Percentiles rank a stretch among this genome's conserved stretches.
These are phyloP conservation scores for Lachnellula hyalina DNA, from an alignment of 2,329 filamentous ascomycete species.

Conservation along the genomic window DNA sequence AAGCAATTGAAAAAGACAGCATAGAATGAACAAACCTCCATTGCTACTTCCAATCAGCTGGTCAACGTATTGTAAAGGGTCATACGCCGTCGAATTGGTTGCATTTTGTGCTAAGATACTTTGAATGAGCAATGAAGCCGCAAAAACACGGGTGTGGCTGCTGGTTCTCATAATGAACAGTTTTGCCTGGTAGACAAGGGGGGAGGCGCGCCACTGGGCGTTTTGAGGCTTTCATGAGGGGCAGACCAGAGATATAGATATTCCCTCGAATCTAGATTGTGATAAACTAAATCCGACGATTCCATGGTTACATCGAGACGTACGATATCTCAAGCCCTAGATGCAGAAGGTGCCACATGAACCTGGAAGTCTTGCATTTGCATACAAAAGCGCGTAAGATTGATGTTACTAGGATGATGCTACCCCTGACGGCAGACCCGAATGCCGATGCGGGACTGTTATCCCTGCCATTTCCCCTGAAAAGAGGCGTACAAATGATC, in stretches of 20 bases:
- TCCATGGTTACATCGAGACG: conserved; percentile 1
- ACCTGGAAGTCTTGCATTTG: neutral
- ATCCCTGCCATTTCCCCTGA: neutral
- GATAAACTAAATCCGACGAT: conserved; percentile 7
- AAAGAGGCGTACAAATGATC: neutral
- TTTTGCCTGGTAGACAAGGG: neutral
- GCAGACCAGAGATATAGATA: conserved; percentile 10
- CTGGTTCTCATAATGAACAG: conserved; percentile 10
- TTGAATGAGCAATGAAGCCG: neutral
- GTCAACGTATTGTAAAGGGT: conserved; percentile 40
- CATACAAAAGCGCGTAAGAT: neutral
- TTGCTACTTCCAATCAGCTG: conserved; percentile 51
- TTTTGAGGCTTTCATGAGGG: neutral
- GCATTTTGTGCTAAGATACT: conserved; percentile 13
- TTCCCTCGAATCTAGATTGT: conserved; percentile 5
- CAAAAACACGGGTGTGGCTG: neutral
- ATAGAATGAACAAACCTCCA: conserved; percentile 36
- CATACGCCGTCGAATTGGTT: conserved; percentile 20
- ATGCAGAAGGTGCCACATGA: conserved; percentile 8
- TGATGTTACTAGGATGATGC: neutral
- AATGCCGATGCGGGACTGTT: neutral
- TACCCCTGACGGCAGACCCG: neutral
- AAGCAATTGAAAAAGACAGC: neutral
- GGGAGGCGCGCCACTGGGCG: conserved; percentile 5
- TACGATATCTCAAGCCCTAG: conserved; percentile 5